Conservation (phyloP, 345 rosid species). For the Psidium guajava region DNA sequence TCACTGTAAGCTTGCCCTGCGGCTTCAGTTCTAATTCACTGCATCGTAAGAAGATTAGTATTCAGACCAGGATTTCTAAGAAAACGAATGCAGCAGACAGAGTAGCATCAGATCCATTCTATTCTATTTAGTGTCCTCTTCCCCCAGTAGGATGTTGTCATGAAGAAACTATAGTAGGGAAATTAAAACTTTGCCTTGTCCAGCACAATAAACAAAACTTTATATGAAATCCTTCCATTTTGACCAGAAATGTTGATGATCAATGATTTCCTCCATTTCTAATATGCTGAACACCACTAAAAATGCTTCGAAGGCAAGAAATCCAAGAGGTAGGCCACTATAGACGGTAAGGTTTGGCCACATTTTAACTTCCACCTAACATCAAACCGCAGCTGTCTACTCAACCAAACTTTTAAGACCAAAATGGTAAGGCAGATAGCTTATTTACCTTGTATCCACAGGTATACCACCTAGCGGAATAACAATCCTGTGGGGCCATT, state of each 20-base stretch:
- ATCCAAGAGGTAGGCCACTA: too few species aligned
- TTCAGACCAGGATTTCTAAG: not conserved
- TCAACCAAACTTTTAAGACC: not conserved
- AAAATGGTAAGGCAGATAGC: not conserved
- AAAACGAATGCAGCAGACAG: not conserved
- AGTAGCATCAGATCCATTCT: not conserved
- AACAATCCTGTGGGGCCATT: slow-evolving; percentile 98
- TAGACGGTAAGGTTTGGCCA: not conserved
- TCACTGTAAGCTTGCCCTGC: slow-evolving; percentile 70
- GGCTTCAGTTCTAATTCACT: slow-evolving; percentile 97
- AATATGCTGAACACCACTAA: too few species aligned
- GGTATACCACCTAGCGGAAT: slow-evolving; percentile 91
- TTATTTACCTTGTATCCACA: slow-evolving; percentile 70
- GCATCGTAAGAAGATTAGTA: slow-evolving; percentile 1
- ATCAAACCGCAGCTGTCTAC: not conserved
- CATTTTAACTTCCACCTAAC: not conserved
- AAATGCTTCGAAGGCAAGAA: too few species aligned
- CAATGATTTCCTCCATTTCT: too few species aligned
- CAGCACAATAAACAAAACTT: not conserved
- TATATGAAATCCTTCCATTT: not conserved
- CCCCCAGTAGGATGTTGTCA: not conserved
- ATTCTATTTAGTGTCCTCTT: not conserved
- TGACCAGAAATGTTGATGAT: not conserved
- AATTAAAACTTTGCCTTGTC: not conserved
- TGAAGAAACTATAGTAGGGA: not conserved